Conservation (phyloP, 257 asterid species). For the Solanum ossicruentum region DNA sequence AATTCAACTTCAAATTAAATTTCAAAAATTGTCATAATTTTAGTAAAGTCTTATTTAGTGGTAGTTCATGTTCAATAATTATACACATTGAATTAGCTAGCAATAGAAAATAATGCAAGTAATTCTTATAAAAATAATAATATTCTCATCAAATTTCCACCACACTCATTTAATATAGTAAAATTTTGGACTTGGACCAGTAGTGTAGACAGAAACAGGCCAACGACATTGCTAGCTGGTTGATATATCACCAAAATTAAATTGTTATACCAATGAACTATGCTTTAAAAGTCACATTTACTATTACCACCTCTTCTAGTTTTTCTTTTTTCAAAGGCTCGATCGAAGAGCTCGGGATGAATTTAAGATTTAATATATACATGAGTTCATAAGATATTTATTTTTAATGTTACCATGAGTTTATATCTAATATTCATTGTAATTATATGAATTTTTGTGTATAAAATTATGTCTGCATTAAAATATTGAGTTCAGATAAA, state of each 20-base stretch:
- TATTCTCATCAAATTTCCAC: background rate
- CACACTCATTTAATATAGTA: background rate
- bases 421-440: background rate
- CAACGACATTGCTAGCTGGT: background rate
- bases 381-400: background rate
- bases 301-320: background rate
- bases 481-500: too few relatives aligned
- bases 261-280: background rate
- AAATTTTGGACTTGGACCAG: background rate
- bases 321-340: background rate
- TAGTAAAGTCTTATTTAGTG: background rate
- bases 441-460: background rate
- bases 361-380: background rate
- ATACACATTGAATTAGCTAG: background rate
- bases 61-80: background rate
- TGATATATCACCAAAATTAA: background rate
- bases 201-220: background rate
- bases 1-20: background rate
- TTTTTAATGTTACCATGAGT: background rate
- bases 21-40: background rate
- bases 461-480: background rate
- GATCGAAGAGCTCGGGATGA: fast-evolving
- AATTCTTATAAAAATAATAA: background rate
- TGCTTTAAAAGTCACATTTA: background rate
- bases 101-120: background rate